Conservation (phyloP, 768 basidiomycete genomes). For the Auricularia cornea region DNA sequence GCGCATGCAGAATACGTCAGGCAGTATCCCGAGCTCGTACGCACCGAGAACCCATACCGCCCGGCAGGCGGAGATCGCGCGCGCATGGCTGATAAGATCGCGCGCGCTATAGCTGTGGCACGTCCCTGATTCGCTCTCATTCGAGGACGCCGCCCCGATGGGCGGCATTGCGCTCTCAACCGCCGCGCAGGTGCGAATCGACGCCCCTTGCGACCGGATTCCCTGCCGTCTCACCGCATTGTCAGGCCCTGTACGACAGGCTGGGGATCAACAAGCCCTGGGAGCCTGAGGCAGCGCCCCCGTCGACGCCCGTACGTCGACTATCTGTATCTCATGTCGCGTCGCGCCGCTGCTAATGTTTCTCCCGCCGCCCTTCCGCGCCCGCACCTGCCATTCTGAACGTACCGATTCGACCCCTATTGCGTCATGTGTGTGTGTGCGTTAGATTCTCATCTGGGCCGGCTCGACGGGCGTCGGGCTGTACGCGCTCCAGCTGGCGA, state of each 20-base stretch:
- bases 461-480: slow-evolving; percentile 27
- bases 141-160: slow-evolving; percentile 14
- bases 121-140: slow-evolving; percentile 11
- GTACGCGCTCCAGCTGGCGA: slow-evolving; percentile 34
- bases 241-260: slow-evolving; percentile 8
- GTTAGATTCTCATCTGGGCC: slow-evolving; percentile 21
- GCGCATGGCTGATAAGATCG: not conserved
- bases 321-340: too few relatives aligned
- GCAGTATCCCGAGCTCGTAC: slow-evolving; percentile 8
- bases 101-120: slow-evolving; percentile 10
- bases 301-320: too few relatives aligned
- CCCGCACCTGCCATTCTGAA: not conserved
- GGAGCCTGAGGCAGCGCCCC: too few relatives aligned
- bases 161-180: slow-evolving; percentile 14
- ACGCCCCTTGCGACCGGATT: not conserved
- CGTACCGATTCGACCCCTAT: too few relatives aligned
- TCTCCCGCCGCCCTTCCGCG: not conserved
- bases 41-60: not conserved
- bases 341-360: too few relatives aligned
- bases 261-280: slow-evolving; percentile 1
- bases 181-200: slow-evolving; percentile 8
- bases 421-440: not conserved
- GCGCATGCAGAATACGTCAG: slow-evolving; percentile 10
- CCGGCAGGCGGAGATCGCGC: not conserved
- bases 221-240: not conserved